Base-by-base conservation (phyloP, 140 eudicot genomes). In the Erigeron philadelphicus region DNA sequence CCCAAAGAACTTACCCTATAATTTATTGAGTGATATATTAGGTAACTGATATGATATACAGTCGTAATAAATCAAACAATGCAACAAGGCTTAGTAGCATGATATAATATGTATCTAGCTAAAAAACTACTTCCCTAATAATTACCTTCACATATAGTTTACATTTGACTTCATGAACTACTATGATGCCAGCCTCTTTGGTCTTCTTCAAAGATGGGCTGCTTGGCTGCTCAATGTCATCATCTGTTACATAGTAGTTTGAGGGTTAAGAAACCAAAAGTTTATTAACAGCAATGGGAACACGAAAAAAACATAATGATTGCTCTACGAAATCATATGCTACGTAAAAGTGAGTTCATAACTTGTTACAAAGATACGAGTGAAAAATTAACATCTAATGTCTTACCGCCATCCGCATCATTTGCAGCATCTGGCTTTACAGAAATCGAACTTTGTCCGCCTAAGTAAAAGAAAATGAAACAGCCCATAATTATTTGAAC, bases 91-190 rank as follows among this genome's bases (percentile, higher is more conserved):
- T 2, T 45, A 31, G 38, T 31, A 31, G 9, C 8, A 45, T 45
- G 49, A 45, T 45, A 8, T 2, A 31, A 31, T 31, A 31, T 31
- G 38, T 31, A 50, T 50, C 9, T 50, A 50, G 2, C 35, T 7
- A 19, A 60, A 61, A 61, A 42, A 8, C n/a, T 46, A 16, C 2
- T 42, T 59, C 63, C 4, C 38, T 15, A 12, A 75, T 56, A 9
- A 64, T 62, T 87, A 89, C 99, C 97, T 94, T 94, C 13, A 89
- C 84, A 80, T 89, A 94, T 69, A 94, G 95, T 67, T 89, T 94
- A 81, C 99, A 94, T 84, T 87, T 94, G 81, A 84, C 88, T 82
- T 94, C 99, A 73, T 94, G 99, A 40, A 94, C 99, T 2, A 82
- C 87, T 44, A 55, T 58, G 69, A 94, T 64, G n/a, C 97, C 99